These are phyloP conservation scores for Pugionium dolabratum DNA, from an alignment of 345 rosid genomes.

Conservation along the genomic window DNA sequence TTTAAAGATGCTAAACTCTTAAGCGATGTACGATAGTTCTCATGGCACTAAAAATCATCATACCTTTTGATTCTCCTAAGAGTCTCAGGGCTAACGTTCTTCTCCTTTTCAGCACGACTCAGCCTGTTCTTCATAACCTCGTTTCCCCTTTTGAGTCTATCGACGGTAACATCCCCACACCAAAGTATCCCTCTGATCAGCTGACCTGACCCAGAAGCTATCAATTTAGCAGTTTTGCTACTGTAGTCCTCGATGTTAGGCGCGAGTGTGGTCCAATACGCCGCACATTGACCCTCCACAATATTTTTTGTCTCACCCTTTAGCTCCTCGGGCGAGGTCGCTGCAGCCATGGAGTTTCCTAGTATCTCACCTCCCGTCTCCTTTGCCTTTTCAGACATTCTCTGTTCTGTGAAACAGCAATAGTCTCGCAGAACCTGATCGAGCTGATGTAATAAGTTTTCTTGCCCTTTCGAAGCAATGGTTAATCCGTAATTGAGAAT, in stretches of 20 bases:
- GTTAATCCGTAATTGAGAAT: constrained; percentile 70
- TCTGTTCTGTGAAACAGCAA: constrained; percentile 64
- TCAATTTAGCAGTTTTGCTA: constrained; percentile 56
- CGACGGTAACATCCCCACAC: constrained; percentile 93
- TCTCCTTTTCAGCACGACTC: constrained; percentile 41
- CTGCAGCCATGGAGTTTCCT: constrained; percentile 43
- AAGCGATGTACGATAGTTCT: neutral
- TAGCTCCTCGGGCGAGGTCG: constrained; percentile 59
- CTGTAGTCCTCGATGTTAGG: constrained; percentile 95
- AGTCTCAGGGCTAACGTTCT: constrained; percentile 62
- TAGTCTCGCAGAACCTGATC: constrained; percentile 56
- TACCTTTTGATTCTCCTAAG: constrained; percentile 80
- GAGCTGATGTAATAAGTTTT: constrained; percentile 46
- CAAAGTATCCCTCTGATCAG: constrained; percentile 83
- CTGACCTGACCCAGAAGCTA: constrained; percentile 90
- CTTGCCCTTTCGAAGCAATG: constrained; percentile 68
- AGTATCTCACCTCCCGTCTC: constrained; percentile 42
- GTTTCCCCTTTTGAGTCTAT: constrained; percentile 74
- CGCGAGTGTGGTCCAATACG: constrained; percentile 95
- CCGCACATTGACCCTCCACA: constrained; percentile 65
- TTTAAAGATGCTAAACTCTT: neutral
- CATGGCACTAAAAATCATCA: neutral
- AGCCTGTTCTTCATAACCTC: constrained; percentile 64
- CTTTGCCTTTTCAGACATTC: constrained; percentile 45
- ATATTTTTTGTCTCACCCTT: constrained; percentile 49